A percentile compares a stretch with the other conserved stretches of the same genome.
These are phyloP conservation scores for Populus euphratica DNA, from an alignment of 345 rosid species.

Conservation along the genomic window DNA sequence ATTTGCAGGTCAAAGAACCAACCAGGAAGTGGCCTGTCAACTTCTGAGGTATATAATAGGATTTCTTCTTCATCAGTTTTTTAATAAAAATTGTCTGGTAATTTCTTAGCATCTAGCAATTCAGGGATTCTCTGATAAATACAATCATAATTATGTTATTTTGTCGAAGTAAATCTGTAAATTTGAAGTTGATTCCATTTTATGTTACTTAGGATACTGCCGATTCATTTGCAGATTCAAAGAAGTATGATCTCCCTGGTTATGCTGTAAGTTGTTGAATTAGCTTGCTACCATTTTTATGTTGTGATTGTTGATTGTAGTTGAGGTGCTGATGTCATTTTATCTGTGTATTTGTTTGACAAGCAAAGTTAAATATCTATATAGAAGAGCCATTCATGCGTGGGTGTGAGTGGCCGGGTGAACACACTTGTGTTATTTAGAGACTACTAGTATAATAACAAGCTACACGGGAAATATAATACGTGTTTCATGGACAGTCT, in stretches of 20 bases:
- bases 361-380: not conserved
- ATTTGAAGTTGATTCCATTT: not conserved
- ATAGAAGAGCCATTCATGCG: not conserved
- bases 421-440: not conserved
- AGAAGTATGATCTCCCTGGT: constrained; percentile 68
- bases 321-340: not conserved
- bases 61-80: not conserved
- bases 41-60: constrained; percentile 38
- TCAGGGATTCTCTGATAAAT: not conserved
- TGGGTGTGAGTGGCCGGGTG: not conserved
- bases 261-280: constrained; percentile 58
- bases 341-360: not conserved
- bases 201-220: constrained; percentile 39
- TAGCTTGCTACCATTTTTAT: not conserved
- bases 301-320: not conserved
- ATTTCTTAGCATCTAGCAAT: not conserved
- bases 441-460: not conserved
- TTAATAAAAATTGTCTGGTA: not conserved
- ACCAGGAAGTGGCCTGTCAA: constrained; percentile 26
- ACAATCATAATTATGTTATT: not conserved
- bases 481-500: not conserved
- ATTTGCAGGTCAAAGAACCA: constrained; percentile 36
- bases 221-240: constrained; percentile 37
- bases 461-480: not conserved
- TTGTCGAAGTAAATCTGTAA: not conserved